A percentile compares a stretch with the other conserved stretches of the same genome.
Conservation (phyloP, 306 rosid species). For the Cicer pinnatifidum region DNA sequence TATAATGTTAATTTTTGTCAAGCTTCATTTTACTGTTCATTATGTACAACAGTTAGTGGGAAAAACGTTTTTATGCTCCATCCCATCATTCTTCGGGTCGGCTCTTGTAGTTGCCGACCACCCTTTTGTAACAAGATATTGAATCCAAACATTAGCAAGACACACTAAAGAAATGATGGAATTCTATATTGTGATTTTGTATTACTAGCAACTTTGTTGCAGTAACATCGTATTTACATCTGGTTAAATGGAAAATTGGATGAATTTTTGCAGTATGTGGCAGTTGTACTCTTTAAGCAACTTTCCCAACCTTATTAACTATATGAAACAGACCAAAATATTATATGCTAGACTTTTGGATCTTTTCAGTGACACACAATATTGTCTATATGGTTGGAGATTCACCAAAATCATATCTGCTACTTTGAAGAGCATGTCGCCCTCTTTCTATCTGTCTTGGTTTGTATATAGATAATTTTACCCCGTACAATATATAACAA, state of each 20-base stretch:
- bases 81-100: background rate
- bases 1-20: background rate
- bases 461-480: too few species aligned
- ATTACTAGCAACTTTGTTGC: background rate
- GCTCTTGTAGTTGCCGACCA: constrained; percentile 27
- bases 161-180: background rate
- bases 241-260: background rate
- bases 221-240: background rate
- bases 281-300: background rate
- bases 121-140: background rate
- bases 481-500: too few species aligned
- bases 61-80: background rate
- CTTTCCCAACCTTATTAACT: background rate
- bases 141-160: constrained; percentile 5
- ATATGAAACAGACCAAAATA: background rate
- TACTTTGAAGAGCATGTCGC: too few species aligned
- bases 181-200: background rate
- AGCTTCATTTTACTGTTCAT: background rate
- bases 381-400: background rate
- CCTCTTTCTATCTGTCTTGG: too few species aligned
- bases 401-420: background rate
- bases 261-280: background rate
- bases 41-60: constrained; percentile 4
- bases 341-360: background rate
- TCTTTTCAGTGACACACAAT: background rate